Base-by-base conservation (phyloP, 116 monocot genomes). In the Trichopus zeylanicus region DNA sequence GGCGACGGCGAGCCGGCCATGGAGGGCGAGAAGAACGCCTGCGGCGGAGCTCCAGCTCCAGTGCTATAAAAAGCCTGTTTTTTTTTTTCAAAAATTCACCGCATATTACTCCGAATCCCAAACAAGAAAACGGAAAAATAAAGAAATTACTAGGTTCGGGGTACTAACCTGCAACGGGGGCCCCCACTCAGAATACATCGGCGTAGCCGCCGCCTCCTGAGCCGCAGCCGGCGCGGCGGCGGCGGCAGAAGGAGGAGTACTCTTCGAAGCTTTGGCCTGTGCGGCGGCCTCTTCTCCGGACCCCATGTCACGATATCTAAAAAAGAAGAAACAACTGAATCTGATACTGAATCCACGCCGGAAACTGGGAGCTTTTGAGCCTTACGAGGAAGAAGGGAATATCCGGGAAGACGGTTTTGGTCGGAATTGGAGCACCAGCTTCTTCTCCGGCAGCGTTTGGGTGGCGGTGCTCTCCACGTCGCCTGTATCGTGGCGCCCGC, bases 261-360 rank as follows among this genome's bases (percentile, higher is more conserved):
- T 9, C 42, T 49, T 49, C 2, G 21, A n/a, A 7, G 49, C 19
- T 7, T 49, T 49, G 7, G 19, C 49, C 15, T 20, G 49, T 3
- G 42, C 23, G 49, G 49, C 49, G 49, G 9, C 22, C 24, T 49
- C 49, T 49, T 49, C 49, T 49, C 49, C 49, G 24, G 49, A 49
- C 19, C 49, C 49, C 49, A 49, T 49, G n/a, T 13, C 2, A 33
- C 0, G n/a, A n/a, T 13, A 3, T n/a, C 42, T 13, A 42, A n/a
- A 42, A 9, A 3, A 13, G 12, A 42, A 42, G 3, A 42, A 2
- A 33, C 4, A 3, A n/a, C 12, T n/a, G 42, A 42, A n/a, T n/a
- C n/a, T n/a, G n/a, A n/a, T n/a, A n/a, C n/a, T n/a, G 13, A 15
- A 12, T 42, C 42, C 18, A 42, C 18, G 12, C 42, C 42, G 16